These are phyloP conservation scores for Beauveria sp. DNA, from an alignment of 2,329 filamentous ascomycete genomes.

Conservation along the genomic window DNA sequence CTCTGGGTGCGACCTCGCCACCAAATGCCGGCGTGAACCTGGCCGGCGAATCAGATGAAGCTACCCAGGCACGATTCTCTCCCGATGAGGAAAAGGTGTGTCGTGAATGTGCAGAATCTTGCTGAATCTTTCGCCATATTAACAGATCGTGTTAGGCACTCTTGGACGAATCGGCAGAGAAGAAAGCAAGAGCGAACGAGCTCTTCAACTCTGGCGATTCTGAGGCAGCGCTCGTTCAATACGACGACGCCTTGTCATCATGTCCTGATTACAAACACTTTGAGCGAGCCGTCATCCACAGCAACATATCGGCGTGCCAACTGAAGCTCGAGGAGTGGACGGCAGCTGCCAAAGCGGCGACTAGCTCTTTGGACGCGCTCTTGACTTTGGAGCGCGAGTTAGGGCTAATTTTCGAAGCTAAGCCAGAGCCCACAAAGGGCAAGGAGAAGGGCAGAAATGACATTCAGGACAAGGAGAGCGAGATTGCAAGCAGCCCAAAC, in stretches of 20 bases:
- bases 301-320: conserved; percentile 85
- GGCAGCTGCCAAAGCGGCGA: conserved; percentile 67
- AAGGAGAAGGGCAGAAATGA: neutral
- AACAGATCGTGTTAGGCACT: conserved; percentile 43
- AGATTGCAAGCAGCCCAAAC: conserved; percentile 19
- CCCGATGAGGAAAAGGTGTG: conserved; percentile 7
- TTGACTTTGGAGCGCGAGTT: conserved; percentile 30
- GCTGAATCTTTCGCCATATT: neutral
- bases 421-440: conserved; percentile 37
- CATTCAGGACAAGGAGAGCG: conserved; percentile 28
- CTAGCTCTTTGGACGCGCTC: conserved; percentile 61
- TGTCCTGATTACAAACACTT: conserved; percentile 83
- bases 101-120: neutral
- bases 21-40: neutral
- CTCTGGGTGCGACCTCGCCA: neutral
- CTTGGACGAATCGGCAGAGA: conserved; percentile 60
- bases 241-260: conserved; percentile 69
- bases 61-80: neutral
- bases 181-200: conserved; percentile 70
- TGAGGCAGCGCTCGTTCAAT: conserved; percentile 70
- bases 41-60: neutral
- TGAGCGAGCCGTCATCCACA: conserved; percentile 77
- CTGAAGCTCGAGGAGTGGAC: conserved; percentile 83
- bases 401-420: conserved; percentile 16
- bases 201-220: conserved; percentile 69